These are phyloP conservation scores for Cladophialophora yegresii DNA, from an alignment of 2,329 filamentous ascomycete species.

Conservation along the genomic window DNA sequence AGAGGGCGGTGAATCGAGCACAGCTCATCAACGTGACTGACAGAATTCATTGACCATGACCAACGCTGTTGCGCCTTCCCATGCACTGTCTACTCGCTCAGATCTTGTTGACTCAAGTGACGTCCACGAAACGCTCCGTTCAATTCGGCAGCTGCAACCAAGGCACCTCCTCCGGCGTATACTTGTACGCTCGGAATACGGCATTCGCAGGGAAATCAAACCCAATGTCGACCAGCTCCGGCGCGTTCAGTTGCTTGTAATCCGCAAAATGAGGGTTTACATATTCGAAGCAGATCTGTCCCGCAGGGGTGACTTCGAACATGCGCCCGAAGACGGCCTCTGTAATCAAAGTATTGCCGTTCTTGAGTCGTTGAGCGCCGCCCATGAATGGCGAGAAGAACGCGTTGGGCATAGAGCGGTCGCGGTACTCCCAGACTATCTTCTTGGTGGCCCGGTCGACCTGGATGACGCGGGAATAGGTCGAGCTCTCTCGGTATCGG, in stretches of 20 bases:
- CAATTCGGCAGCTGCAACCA: conserved; percentile 39
- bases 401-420: conserved; percentile 43
- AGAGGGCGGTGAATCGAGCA: background rate
- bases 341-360: conserved; percentile 49
- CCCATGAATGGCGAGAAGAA: conserved; percentile 55
- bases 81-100: background rate
- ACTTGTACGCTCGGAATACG: conserved; percentile 50
- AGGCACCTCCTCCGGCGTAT: conserved; percentile 46
- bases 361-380: conserved; percentile 46
- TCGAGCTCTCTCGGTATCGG: conserved; percentile 45
- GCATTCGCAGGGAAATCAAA: conserved; percentile 48
- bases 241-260: conserved; percentile 40
- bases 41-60: background rate
- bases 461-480: conserved; percentile 49
- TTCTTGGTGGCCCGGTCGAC: conserved; percentile 45
- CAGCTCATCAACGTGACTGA: background rate
- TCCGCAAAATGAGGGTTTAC: conserved; percentile 47
- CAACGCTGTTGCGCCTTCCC: background rate
- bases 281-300: conserved; percentile 50
- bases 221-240: conserved; percentile 38
- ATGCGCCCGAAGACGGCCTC: conserved; percentile 50
- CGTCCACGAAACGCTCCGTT: background rate
- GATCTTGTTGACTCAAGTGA: background rate
- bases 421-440: conserved; percentile 50
- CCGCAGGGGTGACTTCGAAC: conserved; percentile 49